phyloP scores from a whole-genome alignment of 2,329 filamentous ascomycete species.

The Dichotomopilus funicola region DNA sequence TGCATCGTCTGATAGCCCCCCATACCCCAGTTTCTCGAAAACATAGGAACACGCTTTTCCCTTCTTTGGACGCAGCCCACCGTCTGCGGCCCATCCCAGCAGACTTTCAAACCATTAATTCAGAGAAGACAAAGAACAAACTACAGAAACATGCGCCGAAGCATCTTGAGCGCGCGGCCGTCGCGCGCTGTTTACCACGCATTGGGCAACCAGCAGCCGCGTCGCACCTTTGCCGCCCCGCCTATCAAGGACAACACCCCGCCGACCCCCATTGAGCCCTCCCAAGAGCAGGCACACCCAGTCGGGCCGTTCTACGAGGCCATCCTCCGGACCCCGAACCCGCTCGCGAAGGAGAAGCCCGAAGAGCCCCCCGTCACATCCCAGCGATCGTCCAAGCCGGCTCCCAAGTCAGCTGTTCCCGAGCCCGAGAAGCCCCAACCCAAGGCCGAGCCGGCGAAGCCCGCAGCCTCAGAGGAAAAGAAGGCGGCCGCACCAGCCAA shows the following conservation, averaged over 20 bases:
- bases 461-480: conserved; percentile 7
- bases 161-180: conserved; percentile 18
- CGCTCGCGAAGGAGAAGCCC: conserved; percentile 36
- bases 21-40: background rate
- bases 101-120: background rate
- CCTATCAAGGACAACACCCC: conserved; percentile 23
- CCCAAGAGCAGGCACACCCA: conserved; percentile 39
- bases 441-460: conserved; percentile 15
- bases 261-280: conserved; percentile 6
- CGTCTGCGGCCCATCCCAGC: too few species aligned
- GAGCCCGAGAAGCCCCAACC: conserved; percentile 24
- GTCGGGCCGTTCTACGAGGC: conserved; percentile 54
- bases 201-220: conserved; percentile 13
- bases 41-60: too few species aligned
- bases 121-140: background rate
- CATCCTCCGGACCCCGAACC: conserved; percentile 44
- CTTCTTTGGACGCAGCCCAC: too few species aligned
- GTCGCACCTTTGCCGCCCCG: conserved; percentile 21
- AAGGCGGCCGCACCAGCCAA: background rate
- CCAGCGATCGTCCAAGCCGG: conserved; percentile 16
- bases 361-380: conserved; percentile 40
- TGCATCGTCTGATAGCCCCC: background rate
- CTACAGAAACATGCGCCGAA: conserved; percentile 20
- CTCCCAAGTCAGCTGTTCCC: conserved; percentile 22
- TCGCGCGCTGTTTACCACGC: conserved; percentile 19